A percentile compares a stretch with the other conserved stretches of the same genome.
Evolutionary conservation across 805 yeast species (phyloP).

Genomic region (Metschnikowia dekortorum): DNA sequence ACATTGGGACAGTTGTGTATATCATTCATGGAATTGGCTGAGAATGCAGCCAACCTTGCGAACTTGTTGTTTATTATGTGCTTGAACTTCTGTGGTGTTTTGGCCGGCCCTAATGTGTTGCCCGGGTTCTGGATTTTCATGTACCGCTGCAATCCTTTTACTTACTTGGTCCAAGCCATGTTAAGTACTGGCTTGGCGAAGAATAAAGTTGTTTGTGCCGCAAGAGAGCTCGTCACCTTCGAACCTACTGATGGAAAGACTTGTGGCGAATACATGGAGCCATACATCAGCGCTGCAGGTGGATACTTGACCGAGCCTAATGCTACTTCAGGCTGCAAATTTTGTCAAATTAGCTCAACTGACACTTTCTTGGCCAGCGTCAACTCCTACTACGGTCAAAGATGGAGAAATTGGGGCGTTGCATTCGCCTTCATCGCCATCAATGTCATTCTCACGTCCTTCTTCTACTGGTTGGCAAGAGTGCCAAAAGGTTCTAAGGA

Average conservation of each 20-base stretch:
- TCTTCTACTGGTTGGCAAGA: conserved; percentile 59
- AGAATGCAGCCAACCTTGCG: conserved; percentile 25
- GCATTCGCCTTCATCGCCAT: conserved; percentile 44
- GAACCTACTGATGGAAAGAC: conserved; percentile 53
- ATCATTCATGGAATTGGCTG: conserved; percentile 21
- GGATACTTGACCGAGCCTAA: conserved; percentile 60
- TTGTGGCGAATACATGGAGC: conserved; percentile 52
- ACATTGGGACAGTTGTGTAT: conserved; percentile 22
- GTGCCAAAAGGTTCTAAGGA: conserved; percentile 61
- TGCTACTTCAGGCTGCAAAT: conserved; percentile 55
- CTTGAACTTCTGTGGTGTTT: conserved; percentile 73
- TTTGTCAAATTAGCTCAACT: conserved; percentile 55
- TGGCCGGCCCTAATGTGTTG: conserved; percentile 52
- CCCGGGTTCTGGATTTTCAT: conserved; percentile 85
- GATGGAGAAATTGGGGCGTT: conserved; percentile 68
- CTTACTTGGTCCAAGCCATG: conserved; percentile 46
- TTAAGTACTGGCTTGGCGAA: conserved; percentile 43
- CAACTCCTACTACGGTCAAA: conserved; percentile 41
- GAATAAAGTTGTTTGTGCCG: conserved; percentile 46
- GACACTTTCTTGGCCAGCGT: conserved; percentile 52
- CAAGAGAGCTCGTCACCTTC: conserved; percentile 25
- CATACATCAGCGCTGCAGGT: conserved; percentile 35
- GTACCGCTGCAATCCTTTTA: conserved; percentile 70
- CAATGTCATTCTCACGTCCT: conserved; percentile 28
- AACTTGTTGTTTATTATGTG: conserved; percentile 23